These are phyloP conservation scores for Candida pseudocylindracea DNA, from an alignment of 1,139 yeast species.

Conservation along the genomic window DNA sequence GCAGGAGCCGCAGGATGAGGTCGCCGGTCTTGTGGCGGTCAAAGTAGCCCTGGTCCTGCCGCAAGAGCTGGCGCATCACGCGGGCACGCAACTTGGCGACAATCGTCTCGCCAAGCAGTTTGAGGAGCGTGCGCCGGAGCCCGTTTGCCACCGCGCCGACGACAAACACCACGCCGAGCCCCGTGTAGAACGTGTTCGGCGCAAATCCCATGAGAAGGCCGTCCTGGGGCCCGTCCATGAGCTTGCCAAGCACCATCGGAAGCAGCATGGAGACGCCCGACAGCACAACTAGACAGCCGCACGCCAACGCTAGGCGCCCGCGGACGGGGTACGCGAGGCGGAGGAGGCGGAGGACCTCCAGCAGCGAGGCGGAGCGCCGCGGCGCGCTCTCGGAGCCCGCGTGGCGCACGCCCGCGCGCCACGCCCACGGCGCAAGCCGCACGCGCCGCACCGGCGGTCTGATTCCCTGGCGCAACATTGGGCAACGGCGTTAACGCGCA, in stretches of 20 bases:
- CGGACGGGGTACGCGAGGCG: too few species aligned
- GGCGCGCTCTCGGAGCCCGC: too few species aligned
- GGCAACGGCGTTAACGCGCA: too few species aligned
- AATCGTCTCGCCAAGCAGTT: constrained; percentile 66
- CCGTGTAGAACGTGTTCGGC: constrained; percentile 12
- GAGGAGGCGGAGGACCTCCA: too few species aligned
- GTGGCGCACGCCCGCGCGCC: too few species aligned
- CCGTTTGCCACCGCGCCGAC: constrained; percentile 62
- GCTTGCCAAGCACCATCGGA: constrained; percentile 69
- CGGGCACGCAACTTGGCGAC: constrained; percentile 66
- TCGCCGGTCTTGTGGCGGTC: constrained; percentile 82
- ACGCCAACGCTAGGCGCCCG: too few species aligned
- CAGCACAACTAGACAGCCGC: too few species aligned
- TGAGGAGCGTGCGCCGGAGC: constrained; percentile 51
- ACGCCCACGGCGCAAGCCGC: too few species aligned
- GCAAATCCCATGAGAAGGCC: constrained; percentile 11
- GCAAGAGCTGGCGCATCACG: constrained; percentile 52
- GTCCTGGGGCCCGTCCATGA: constrained; percentile 13
- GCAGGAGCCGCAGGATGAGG: constrained; percentile 65
- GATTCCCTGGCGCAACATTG: too few species aligned
- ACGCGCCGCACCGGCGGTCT: too few species aligned
- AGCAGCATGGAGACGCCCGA: constrained; percentile 23
- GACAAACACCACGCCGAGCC: constrained; percentile 24
- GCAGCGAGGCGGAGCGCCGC: too few species aligned
- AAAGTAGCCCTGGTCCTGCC: constrained; percentile 82